Percentiles rank a stretch among this genome's conserved stretches.
Conservation (phyloP, 768 basidiomycete genomes). For the Leucocoprinus birnbaumii region DNA sequence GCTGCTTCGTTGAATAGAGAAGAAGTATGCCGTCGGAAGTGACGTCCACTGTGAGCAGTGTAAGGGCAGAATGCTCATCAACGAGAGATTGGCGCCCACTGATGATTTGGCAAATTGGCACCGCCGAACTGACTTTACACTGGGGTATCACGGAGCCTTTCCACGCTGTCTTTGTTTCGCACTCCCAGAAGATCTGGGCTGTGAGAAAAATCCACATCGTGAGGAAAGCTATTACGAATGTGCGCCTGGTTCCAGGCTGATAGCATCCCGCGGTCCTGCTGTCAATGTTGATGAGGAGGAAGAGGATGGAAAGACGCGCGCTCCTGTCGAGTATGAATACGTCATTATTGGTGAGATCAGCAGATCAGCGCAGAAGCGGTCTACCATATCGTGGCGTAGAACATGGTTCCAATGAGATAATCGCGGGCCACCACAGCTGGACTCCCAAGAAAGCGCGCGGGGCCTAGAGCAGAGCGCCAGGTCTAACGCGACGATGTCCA, state of each 20-base stretch:
- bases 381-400: constrained; percentile 38
- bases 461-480: no score
- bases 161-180: constrained; percentile 24
- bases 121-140: background rate
- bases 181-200: constrained; percentile 43
- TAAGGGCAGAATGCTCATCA: no score
- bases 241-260: background rate
- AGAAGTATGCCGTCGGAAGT: constrained; percentile 45
- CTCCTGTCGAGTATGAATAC: no score
- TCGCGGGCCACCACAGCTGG: constrained; percentile 22
- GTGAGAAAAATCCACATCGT: constrained; percentile 32
- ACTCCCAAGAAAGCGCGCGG: no score
- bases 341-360: no score
- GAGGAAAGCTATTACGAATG: constrained; percentile 25
- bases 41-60: constrained; percentile 36
- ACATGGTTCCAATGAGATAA: constrained; percentile 33
- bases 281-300: constrained; percentile 55
- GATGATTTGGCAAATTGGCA: background rate
- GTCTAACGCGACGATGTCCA: no score
- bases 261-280: constrained; percentile 38
- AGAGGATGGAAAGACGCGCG: constrained; percentile 16
- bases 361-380: background rate
- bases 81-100: no score
- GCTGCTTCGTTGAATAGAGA: constrained; percentile 38
- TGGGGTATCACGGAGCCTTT: background rate